Percentiles rank a stretch among this genome's conserved stretches.
phyloP scores from a whole-genome alignment of 345 rosid species.

The Geranium rotundifolium region DNA sequence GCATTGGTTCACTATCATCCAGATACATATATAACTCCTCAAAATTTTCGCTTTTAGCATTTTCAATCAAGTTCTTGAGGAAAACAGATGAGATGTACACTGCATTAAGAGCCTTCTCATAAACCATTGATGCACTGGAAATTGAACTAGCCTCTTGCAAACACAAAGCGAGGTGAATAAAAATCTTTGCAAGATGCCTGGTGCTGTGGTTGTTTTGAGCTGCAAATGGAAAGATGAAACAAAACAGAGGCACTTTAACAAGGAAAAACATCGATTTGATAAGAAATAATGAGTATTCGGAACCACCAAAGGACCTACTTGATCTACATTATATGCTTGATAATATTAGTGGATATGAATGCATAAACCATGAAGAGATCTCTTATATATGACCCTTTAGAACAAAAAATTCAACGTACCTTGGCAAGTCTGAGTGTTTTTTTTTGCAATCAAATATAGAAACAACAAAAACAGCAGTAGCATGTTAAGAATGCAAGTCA shows the following conservation, averaged over 20 bases:
- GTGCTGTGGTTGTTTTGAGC: constrained; percentile 65
- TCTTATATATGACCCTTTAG: too few species aligned
- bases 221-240: constrained; percentile 20
- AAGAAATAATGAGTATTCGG: too few species aligned
- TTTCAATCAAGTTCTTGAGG: constrained; percentile 66
- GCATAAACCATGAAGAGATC: too few species aligned
- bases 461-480: too few species aligned
- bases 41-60: constrained; percentile 32
- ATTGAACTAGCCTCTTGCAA: constrained; percentile 59
- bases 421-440: too few species aligned
- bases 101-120: constrained; percentile 62
- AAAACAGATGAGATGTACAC: constrained; percentile 71
- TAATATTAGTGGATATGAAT: too few species aligned
- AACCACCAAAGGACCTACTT: too few species aligned
- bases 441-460: too few species aligned
- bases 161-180: constrained; percentile 71
- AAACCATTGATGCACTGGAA: constrained; percentile 34
- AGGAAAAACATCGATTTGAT: not conserved
- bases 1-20: constrained; percentile 53
- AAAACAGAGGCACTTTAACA: not conserved
- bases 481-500: too few species aligned
- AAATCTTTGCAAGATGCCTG: constrained; percentile 77
- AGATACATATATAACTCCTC: constrained; percentile 55
- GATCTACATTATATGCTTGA: too few species aligned
- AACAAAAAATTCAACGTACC: too few species aligned